A percentile compares a stretch with the other conserved stretches of the same genome.
These are phyloP conservation scores for Cordyceps cateniannulata DNA, from an alignment of 2,329 filamentous ascomycete species.

Conservation along the genomic window DNA sequence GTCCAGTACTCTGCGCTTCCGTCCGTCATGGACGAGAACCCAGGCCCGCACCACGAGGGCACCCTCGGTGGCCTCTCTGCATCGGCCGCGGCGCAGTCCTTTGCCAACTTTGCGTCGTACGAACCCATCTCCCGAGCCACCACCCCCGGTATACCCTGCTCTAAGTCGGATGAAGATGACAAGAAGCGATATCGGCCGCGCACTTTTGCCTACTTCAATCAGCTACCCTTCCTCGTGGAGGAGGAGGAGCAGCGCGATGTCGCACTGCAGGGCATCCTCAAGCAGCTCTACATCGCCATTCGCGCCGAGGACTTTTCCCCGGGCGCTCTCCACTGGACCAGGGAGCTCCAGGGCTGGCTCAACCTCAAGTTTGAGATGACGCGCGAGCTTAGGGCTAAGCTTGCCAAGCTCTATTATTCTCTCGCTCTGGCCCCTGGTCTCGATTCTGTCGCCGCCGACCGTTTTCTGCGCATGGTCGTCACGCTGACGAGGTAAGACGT, in stretches of 20 bases:
- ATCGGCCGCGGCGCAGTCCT: slow-evolving; percentile 25
- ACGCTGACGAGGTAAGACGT: slow-evolving; percentile 77
- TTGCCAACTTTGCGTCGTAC: slow-evolving; percentile 37
- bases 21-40: slow-evolving; percentile 32
- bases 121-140: slow-evolving; percentile 79
- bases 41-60: slow-evolving; percentile 27
- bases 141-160: slow-evolving; percentile 64
- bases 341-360: slow-evolving; percentile 92
- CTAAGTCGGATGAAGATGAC: slow-evolving; percentile 43
- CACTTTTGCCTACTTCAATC: slow-evolving; percentile 87
- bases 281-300: slow-evolving; percentile 86
- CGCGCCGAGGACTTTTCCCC: slow-evolving; percentile 91
- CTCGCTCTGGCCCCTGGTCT: slow-evolving; percentile 85
- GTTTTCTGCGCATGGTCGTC: slow-evolving; percentile 96
- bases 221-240: slow-evolving; percentile 85
- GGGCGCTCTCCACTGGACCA: slow-evolving; percentile 92
- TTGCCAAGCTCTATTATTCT: slow-evolving; percentile 91
- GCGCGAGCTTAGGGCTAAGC: slow-evolving; percentile 70
- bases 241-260: slow-evolving; percentile 69
- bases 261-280: slow-evolving; percentile 80
- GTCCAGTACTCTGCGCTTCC: not conserved
- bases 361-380: slow-evolving; percentile 96
- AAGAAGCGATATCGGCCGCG: slow-evolving; percentile 70
- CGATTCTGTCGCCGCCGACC: slow-evolving; percentile 73
- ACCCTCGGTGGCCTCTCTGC: slow-evolving; percentile 25